phyloP scores from a whole-genome alignment of 2,329 filamentous ascomycete genomes.

The Epichloe elymi region DNA sequence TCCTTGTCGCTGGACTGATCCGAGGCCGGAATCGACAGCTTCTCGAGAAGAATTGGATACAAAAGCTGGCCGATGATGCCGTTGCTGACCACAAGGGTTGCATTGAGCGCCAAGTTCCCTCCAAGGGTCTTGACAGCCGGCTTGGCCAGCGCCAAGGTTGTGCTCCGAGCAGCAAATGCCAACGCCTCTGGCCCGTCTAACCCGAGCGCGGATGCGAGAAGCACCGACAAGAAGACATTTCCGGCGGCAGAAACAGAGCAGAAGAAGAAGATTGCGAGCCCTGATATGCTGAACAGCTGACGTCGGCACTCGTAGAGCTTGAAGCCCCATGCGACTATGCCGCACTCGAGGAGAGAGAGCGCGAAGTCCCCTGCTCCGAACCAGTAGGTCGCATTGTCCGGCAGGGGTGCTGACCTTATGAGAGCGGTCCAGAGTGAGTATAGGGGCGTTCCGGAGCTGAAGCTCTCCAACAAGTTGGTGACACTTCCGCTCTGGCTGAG shows the following conservation, averaged over 20 bases:
- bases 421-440: conserved; percentile 22
- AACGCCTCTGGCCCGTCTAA: conserved; percentile 23
- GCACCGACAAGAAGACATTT: conserved; percentile 30
- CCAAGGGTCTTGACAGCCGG: conserved; percentile 31
- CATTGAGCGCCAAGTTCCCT: conserved; percentile 34
- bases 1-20: not conserved
- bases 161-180: conserved; percentile 36
- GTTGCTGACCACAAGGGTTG: conserved; percentile 37
- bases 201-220: conserved; percentile 22
- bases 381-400: conserved; percentile 12
- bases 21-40: conserved; percentile 12
- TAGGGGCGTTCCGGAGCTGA: conserved; percentile 22
- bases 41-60: conserved; percentile 23
- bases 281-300: conserved; percentile 31
- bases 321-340: conserved; percentile 39
- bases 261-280: conserved; percentile 25
- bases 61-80: conserved; percentile 32
- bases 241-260: conserved; percentile 23
- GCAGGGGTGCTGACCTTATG: conserved; percentile 4
- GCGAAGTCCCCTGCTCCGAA: conserved; percentile 37
- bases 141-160: conserved; percentile 35
- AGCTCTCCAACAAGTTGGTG: conserved; percentile 14
- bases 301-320: conserved; percentile 37
- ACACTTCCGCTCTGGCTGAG: conserved; percentile 17
- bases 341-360: conserved; percentile 34